phyloP scores from a whole-genome alignment of 352 stramenopile species.

The Globisporangium cystogenes region DNA sequence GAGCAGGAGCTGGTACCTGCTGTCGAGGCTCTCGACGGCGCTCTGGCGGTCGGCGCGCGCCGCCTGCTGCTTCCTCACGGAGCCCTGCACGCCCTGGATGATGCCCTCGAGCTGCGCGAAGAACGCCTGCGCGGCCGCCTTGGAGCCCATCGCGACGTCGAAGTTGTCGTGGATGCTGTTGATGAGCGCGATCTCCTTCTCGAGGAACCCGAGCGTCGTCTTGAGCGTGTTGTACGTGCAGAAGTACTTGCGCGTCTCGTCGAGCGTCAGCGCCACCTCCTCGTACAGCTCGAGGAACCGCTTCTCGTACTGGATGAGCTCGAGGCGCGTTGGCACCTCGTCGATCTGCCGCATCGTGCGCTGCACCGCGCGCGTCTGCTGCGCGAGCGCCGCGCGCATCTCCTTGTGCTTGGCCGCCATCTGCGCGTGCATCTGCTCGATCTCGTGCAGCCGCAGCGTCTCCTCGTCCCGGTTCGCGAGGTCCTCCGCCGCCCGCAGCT shows the following conservation, averaged over 20 bases:
- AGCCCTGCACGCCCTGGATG: constrained; percentile 47
- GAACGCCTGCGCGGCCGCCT: constrained; percentile 59
- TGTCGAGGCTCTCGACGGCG: constrained; percentile 57
- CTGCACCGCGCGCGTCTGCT: constrained; percentile 56
- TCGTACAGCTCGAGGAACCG: constrained; percentile 87
- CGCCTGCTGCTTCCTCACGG: constrained; percentile 47
- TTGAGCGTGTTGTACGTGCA: constrained; percentile 86
- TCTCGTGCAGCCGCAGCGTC: constrained; percentile 31
- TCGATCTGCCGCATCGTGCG: constrained; percentile 70
- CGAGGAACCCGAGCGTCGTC: constrained; percentile 69
- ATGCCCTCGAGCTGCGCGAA: constrained; percentile 74
- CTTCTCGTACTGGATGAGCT: constrained; percentile 90
- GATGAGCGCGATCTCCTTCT: constrained; percentile 85
- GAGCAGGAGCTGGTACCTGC: constrained; percentile 73
- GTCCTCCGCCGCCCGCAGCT: constrained; percentile 25
- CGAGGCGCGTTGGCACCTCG: constrained; percentile 75
- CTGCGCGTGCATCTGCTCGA: constrained; percentile 66
- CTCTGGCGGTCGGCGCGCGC: constrained; percentile 33
- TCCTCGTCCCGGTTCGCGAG: constrained; percentile 38
- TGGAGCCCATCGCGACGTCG: constrained; percentile 65
- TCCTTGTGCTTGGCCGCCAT: constrained; percentile 65
- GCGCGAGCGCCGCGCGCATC: constrained; percentile 46
- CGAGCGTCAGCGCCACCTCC: constrained; percentile 80
- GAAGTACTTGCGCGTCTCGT: constrained; percentile 89
- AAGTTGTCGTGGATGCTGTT: constrained; percentile 85